A percentile compares a stretch with the other conserved stretches of the same genome.
phyloP scores from a whole-genome alignment of 2,329 filamentous ascomycete species.

The Diplodia intermedia region DNA sequence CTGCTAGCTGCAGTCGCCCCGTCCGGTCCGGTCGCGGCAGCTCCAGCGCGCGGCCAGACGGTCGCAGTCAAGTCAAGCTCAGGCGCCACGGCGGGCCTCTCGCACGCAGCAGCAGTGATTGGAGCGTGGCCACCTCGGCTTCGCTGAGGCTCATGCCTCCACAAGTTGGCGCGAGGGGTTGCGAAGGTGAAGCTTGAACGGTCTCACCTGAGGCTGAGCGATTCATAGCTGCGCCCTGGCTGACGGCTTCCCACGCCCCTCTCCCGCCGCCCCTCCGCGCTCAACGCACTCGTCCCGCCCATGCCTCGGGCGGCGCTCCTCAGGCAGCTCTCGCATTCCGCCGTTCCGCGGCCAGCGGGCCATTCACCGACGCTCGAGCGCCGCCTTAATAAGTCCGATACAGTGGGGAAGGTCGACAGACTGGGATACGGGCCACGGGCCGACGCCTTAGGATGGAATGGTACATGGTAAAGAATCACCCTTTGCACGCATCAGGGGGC shows the following conservation, averaged over 20 bases:
- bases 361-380: slow-evolving; percentile 30
- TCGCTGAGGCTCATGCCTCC: slow-evolving; percentile 24
- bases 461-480: slow-evolving; percentile 33
- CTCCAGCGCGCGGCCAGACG: slow-evolving; percentile 1
- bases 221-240: slow-evolving; percentile 23
- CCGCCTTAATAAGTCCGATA: slow-evolving; percentile 31
- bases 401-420: slow-evolving; percentile 31
- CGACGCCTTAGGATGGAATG: slow-evolving; percentile 33
- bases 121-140: slow-evolving; percentile 32
- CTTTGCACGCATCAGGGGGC: slow-evolving; percentile 30
- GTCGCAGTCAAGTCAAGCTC: slow-evolving; percentile 9
- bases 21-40: not conserved
- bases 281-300: slow-evolving; percentile 8
- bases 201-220: not conserved
- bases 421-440: slow-evolving; percentile 31
- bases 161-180: slow-evolving; percentile 4
- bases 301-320: slow-evolving; percentile 30
- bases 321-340: slow-evolving; percentile 14
- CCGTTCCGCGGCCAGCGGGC: slow-evolving; percentile 29
- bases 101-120: slow-evolving; percentile 19
- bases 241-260: not conserved
- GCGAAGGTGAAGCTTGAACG: slow-evolving; percentile 2
- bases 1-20: slow-evolving; percentile 1
- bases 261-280: slow-evolving; percentile 4
- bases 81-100: slow-evolving; percentile 19